A percentile compares a stretch with the other conserved stretches of the same genome.
phyloP scores from a whole-genome alignment of 176 grass and related monocot species.

The Oryza australiensis region DNA sequence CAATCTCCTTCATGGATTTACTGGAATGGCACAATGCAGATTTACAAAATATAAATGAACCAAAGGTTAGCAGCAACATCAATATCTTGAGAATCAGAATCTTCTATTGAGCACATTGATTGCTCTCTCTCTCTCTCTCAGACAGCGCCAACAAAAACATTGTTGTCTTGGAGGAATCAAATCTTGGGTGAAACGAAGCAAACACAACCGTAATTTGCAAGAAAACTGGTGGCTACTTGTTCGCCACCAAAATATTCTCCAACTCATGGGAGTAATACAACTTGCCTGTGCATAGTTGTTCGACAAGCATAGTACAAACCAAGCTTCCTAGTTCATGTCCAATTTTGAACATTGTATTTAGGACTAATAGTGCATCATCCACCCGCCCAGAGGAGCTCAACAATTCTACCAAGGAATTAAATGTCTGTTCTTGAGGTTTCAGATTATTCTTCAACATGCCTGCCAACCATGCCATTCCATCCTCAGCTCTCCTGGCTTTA shows the following conservation, averaged over 20 bases:
- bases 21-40: not conserved
- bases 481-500: slow-evolving; percentile 54
- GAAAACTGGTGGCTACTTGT: slow-evolving; percentile 31
- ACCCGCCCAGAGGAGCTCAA: slow-evolving; percentile 40
- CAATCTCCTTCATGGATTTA: not conserved
- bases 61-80: not conserved
- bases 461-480: slow-evolving; percentile 74
- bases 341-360: slow-evolving; percentile 68
- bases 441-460: slow-evolving; percentile 73
- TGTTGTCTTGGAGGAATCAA: slow-evolving; percentile 5
- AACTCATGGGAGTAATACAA: slow-evolving; percentile 24
- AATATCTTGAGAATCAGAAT: slow-evolving; percentile 23
- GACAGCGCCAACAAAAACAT: slow-evolving; percentile 5
- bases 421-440: slow-evolving; percentile 52
- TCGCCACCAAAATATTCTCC: slow-evolving; percentile 55
- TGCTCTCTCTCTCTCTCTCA: no score
- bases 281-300: slow-evolving; percentile 52
- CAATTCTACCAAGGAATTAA: slow-evolving; percentile 48
- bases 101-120: slow-evolving; percentile 4
- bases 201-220: not conserved
- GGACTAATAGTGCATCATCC: slow-evolving; percentile 68
- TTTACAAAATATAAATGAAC: slow-evolving; percentile 25
- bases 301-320: slow-evolving; percentile 48
- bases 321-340: slow-evolving; percentile 46
- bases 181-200: slow-evolving; percentile 8